phyloP scores from a whole-genome alignment of 164 flowering plant species.

The Stephania japonica region DNA sequence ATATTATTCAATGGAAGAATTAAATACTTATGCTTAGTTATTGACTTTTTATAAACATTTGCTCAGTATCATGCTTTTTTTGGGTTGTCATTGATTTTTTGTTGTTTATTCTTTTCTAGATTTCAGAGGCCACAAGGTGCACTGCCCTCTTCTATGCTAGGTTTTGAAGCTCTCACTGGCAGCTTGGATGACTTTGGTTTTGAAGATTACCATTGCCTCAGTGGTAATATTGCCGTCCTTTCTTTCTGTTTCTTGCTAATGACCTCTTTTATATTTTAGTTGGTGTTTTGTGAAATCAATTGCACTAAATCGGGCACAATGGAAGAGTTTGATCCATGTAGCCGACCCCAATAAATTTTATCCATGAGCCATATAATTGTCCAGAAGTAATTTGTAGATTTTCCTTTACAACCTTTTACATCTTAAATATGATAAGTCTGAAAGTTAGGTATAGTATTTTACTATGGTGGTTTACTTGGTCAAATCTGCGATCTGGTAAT shows the following conservation, averaged over 20 bases:
- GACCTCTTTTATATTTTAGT: too few relatives aligned
- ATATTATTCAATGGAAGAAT: too few relatives aligned
- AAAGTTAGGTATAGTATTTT: not conserved
- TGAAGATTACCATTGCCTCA: conserved; percentile 76
- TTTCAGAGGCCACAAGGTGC: conserved; percentile 90
- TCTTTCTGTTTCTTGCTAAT: not conserved
- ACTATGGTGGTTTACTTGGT: not conserved
- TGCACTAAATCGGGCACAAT: too few relatives aligned
- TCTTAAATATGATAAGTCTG: too few relatives aligned
- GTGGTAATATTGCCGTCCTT: conserved; percentile 41
- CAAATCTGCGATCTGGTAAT: too few relatives aligned
- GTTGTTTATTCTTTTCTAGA: conserved; percentile 25
- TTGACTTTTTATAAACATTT: too few relatives aligned
- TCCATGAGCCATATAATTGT: not conserved
- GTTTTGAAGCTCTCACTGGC: conserved; percentile 83
- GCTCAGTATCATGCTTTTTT: not conserved
- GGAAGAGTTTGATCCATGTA: too few relatives aligned
- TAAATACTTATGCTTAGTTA: too few relatives aligned
- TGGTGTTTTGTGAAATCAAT: not conserved
- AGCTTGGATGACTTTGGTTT: conserved; percentile 68
- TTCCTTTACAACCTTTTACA: not conserved
- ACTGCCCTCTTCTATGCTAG: conserved; percentile 84
- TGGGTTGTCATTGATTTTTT: not conserved
- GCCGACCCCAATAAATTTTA: too few relatives aligned
- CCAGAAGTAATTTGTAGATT: not conserved